Conservation (phyloP, 2,329 filamentous ascomycete genomes). For the Penicillium nordicum region DNA sequence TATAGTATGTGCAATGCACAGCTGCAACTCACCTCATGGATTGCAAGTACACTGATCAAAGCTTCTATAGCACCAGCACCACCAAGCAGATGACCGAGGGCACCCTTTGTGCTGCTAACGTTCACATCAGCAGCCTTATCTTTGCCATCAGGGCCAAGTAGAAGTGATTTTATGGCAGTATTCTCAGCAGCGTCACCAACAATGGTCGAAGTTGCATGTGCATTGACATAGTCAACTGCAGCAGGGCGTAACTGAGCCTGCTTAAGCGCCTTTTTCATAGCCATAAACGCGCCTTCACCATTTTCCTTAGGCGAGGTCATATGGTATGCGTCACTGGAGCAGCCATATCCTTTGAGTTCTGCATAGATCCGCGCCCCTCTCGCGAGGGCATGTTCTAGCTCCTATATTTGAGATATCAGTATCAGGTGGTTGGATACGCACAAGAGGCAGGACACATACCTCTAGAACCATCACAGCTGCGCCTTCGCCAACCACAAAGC, state of each 20-base stretch:
- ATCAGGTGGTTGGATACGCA: not conserved
- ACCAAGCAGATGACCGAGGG: constrained; percentile 85
- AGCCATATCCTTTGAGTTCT: constrained; percentile 83
- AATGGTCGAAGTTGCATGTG: constrained; percentile 84
- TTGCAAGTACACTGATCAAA: constrained; percentile 75
- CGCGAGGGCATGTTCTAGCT: constrained; percentile 78
- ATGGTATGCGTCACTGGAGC: constrained; percentile 86
- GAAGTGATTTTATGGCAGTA: constrained; percentile 70
- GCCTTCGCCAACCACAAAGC: constrained; percentile 92
- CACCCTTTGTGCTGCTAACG: constrained; percentile 90
- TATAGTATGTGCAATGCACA: not conserved
- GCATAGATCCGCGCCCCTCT: constrained; percentile 82
- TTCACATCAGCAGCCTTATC: constrained; percentile 63
- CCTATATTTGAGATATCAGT: constrained; percentile 42
- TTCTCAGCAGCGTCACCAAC: constrained; percentile 90
- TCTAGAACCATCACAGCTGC: constrained; percentile 85
- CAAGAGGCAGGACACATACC: constrained; percentile 35
- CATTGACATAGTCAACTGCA: constrained; percentile 86
- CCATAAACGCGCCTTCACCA: constrained; percentile 73
- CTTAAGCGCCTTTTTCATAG: constrained; percentile 80
- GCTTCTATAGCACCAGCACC: constrained; percentile 90
- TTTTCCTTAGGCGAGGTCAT: constrained; percentile 86
- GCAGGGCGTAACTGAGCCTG: constrained; percentile 66
- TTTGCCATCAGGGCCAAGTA: constrained; percentile 70
- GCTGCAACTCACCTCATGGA: constrained; percentile 63